phyloP scores from a whole-genome alignment of 2,329 filamentous ascomycete genomes.

The Parastagonospora nodorum region DNA sequence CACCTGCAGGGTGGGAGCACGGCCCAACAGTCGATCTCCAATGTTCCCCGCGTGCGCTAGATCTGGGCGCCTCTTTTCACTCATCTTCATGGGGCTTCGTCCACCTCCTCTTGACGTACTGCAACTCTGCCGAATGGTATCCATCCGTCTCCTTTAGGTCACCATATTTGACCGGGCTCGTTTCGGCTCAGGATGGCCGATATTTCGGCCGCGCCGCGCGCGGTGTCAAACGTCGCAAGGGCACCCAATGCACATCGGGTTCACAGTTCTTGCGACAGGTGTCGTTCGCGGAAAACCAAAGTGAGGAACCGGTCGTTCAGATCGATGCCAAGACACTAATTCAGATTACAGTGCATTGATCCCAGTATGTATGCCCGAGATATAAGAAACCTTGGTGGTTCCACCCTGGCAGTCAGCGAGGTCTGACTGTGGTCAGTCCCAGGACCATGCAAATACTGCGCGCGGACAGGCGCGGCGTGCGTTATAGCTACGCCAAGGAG shows the following conservation, averaged over 20 bases:
- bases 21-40: background rate
- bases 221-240: conserved; percentile 24
- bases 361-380: conserved; percentile 33
- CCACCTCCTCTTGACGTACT: conserved; percentile 14
- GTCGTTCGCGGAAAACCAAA: conserved; percentile 46
- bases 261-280: conserved; percentile 46
- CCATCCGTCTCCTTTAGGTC: conserved; percentile 11
- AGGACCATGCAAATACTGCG: conserved; percentile 46
- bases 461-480: conserved; percentile 42
- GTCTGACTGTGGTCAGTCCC: conserved; percentile 39
- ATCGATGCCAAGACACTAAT: conserved; percentile 32
- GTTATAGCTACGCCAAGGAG: conserved; percentile 43
- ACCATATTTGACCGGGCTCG: conserved; percentile 7
- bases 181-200: conserved; percentile 33
- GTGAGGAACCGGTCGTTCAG: conserved; percentile 17
- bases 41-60: conserved; percentile 12
- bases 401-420: conserved; percentile 4
- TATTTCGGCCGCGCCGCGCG: conserved; percentile 22
- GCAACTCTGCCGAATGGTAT: conserved; percentile 26
- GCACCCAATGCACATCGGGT: conserved; percentile 39
- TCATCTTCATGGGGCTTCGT: conserved; percentile 14
- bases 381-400: background rate
- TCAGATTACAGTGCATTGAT: conserved; percentile 42
- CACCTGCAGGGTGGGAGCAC: conserved; percentile 13
- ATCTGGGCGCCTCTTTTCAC: conserved; percentile 9